These are phyloP conservation scores for Euphorbia schlechtendalii DNA, from an alignment of 441 rosid genomes.

Conservation along the genomic window DNA sequence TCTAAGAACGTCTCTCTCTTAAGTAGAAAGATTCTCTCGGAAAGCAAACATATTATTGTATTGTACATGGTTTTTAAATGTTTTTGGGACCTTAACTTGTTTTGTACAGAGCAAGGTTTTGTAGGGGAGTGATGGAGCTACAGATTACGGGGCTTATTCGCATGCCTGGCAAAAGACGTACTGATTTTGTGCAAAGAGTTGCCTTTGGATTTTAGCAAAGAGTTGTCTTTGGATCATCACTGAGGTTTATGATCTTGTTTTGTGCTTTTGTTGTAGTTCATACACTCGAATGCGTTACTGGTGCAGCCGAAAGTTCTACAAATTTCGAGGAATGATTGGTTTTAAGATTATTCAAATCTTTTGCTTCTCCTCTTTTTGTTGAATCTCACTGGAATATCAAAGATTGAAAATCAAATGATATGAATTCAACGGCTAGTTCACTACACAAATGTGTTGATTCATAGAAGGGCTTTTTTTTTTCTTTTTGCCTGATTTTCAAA, in stretches of 20 bases:
- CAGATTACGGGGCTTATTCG: constrained; percentile 85
- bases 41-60: no score
- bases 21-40: not conserved
- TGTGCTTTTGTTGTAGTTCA: not conserved
- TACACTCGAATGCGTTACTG: no score
- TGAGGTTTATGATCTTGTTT: not conserved
- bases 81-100: constrained; percentile 22
- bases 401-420: no score
- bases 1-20: not conserved
- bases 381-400: no score
- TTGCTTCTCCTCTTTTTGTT: no score
- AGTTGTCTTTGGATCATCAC: not conserved
- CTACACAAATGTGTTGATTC: no score
- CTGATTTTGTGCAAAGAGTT: constrained; percentile 80
- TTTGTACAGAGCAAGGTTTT: constrained; percentile 67
- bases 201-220: constrained; percentile 58
- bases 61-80: not conserved
- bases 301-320: no score
- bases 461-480: no score
- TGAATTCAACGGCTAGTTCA: no score
- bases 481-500: no score
- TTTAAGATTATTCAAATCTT: no score
- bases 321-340: no score
- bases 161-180: constrained; percentile 84
- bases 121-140: constrained; percentile 81